These are phyloP conservation scores for Chytriomyces sp. DNA, from an alignment of 192 early-diverging fungal species.

Conservation along the genomic window DNA sequence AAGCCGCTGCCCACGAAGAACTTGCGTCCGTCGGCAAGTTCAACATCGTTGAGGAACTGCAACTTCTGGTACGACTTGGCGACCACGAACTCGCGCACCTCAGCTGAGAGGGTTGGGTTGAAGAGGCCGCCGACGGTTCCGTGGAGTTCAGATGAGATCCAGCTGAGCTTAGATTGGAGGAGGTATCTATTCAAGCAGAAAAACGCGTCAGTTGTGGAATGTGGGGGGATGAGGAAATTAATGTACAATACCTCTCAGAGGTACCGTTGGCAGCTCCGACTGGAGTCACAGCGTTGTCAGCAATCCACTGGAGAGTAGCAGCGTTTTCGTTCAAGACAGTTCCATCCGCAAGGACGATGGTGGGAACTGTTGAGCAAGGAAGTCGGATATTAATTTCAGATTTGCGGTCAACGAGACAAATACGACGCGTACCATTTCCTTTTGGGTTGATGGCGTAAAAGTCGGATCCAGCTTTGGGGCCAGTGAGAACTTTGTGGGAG, in stretches of 20 bases:
- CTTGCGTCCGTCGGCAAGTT: slow-evolving; percentile 39
- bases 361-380: too few relatives aligned
- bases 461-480: too few relatives aligned
- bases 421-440: too few relatives aligned
- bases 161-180: slow-evolving; percentile 43
- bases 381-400: too few relatives aligned
- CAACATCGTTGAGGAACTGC: slow-evolving; percentile 41
- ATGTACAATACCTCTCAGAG: not conserved
- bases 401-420: too few relatives aligned
- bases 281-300: slow-evolving; percentile 17
- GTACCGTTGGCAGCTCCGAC: slow-evolving; percentile 6
- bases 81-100: slow-evolving; percentile 24
- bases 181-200: slow-evolving; percentile 21
- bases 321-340: too few relatives aligned
- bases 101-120: slow-evolving; percentile 28
- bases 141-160: slow-evolving; percentile 39
- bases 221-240: too few relatives aligned
- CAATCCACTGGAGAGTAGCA: too few relatives aligned
- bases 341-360: too few relatives aligned
- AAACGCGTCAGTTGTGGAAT: too few relatives aligned
- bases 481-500: too few relatives aligned
- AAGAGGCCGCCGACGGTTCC: slow-evolving; percentile 16
- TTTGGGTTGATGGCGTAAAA: too few relatives aligned
- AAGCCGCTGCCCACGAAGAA: slow-evolving; percentile 41
- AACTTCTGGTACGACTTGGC: slow-evolving; percentile 9